Conservation (phyloP, 345 rosid species). For the Eucalyptus erythrocorys region DNA sequence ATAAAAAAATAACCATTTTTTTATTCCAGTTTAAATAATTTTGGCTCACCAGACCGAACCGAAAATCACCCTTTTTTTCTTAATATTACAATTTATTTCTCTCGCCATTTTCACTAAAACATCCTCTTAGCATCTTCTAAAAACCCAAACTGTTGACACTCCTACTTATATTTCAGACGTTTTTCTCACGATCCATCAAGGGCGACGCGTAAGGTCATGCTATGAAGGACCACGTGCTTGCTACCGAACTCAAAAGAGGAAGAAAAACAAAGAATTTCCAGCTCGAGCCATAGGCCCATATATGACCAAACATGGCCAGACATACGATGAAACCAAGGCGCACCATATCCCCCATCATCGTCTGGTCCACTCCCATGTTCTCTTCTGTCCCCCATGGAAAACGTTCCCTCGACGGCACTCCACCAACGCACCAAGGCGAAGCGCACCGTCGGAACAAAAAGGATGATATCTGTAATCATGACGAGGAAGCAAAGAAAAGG, state of each 20-base stretch:
- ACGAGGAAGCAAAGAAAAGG: neutral
- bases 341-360: neutral
- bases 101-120: accelerated
- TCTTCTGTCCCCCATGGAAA: neutral
- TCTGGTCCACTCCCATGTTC: neutral
- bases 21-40: too few species aligned
- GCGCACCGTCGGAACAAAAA: neutral
- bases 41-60: accelerated
- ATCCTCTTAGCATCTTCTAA: too few species aligned
- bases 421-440: neutral
- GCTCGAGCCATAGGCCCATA: neutral
- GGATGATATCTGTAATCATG: neutral
- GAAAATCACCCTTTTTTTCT: too few species aligned
- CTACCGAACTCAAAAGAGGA: neutral
- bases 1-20: too few species aligned
- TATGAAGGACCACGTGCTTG: neutral
- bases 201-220: neutral
- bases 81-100: too few species aligned
- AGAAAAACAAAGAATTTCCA: neutral
- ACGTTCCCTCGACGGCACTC: neutral
- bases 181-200: neutral
- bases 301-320: neutral
- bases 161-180: accelerated
- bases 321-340: neutral
- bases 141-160: too few species aligned